Conservation (phyloP, 2,329 filamentous ascomycete species). For the Thielaviopsis cerberus region DNA sequence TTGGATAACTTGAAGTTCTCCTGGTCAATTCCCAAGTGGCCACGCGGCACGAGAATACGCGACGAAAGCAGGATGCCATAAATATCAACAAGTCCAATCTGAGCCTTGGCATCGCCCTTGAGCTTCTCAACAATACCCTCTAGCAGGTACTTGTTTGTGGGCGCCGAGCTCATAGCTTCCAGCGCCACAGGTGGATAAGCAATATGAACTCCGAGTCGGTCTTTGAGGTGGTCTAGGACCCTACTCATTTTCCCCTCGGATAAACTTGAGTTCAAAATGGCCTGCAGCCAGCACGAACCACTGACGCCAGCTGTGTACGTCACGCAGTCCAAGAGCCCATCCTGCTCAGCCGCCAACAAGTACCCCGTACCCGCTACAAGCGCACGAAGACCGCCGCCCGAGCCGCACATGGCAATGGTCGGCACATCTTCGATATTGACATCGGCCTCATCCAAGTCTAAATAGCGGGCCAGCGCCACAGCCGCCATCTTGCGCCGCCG, state of each 20-base stretch:
- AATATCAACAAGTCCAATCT: slow-evolving; percentile 81
- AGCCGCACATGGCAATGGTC: slow-evolving; percentile 82
- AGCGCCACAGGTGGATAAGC: slow-evolving; percentile 79
- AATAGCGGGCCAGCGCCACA: slow-evolving; percentile 62
- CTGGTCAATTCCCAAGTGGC: slow-evolving; percentile 45
- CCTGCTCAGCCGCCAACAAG: slow-evolving; percentile 64
- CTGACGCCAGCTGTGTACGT: slow-evolving; percentile 94
- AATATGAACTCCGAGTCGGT: slow-evolving; percentile 70
- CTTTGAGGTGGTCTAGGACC: slow-evolving; percentile 71
- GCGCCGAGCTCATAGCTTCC: slow-evolving; percentile 62
- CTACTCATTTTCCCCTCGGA: slow-evolving; percentile 45
- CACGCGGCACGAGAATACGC: slow-evolving; percentile 63
- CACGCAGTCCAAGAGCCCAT: slow-evolving; percentile 78
- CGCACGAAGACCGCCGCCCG: slow-evolving; percentile 75
- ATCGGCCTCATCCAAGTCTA: slow-evolving; percentile 57
- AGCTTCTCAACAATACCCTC: slow-evolving; percentile 82
- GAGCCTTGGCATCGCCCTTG: slow-evolving; percentile 56
- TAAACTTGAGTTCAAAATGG: slow-evolving; percentile 69
- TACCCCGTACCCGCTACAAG: slow-evolving; percentile 79
- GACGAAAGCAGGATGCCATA: slow-evolving; percentile 78
- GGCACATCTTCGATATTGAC: slow-evolving; percentile 90
- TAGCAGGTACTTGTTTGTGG: slow-evolving; percentile 81
- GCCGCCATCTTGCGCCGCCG: slow-evolving; percentile 51
- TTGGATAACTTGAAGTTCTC: slow-evolving; percentile 80
- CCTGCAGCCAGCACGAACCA: slow-evolving; percentile 88